Evolutionary conservation across 1,139 yeast genomes (phyloP).

Genomic region (Kodamaea plutei): DNA sequence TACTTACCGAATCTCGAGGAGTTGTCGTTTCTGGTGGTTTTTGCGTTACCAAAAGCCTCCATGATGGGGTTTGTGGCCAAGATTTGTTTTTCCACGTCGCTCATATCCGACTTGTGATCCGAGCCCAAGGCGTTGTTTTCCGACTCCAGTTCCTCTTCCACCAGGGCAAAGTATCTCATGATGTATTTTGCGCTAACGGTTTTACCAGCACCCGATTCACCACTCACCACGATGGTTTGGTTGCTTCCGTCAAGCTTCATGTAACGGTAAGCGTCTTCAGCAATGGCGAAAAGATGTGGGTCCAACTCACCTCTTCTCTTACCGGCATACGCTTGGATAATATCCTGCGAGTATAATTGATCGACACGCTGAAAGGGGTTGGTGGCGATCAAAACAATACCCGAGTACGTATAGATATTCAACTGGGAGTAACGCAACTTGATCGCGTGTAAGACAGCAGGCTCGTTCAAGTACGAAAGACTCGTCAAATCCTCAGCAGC

Average conservation of each 20-base stretch:
- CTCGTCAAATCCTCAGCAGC: constrained; percentile 93
- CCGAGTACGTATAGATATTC: constrained; percentile 92
- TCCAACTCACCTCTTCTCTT: constrained; percentile 90
- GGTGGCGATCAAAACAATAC: constrained; percentile 93
- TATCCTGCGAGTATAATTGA: constrained; percentile 84
- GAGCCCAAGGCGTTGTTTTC: constrained; percentile 34
- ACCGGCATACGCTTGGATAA: constrained; percentile 91
- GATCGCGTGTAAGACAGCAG: constrained; percentile 93
- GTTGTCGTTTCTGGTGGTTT: constrained; percentile 94
- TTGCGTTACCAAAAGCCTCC: constrained; percentile 99
- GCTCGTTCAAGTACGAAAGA: constrained; percentile 89
- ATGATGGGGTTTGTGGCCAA: constrained; percentile 96
- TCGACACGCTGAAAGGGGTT: constrained; percentile 94
- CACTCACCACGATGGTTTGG: constrained; percentile 95
- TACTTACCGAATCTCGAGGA: constrained; percentile 97
- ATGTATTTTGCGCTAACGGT: constrained; percentile 96
- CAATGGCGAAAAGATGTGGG: constrained; percentile 96
- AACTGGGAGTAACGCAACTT: constrained; percentile 83
- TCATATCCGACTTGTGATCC: constrained; percentile 65
- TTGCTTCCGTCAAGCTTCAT: constrained; percentile 82
- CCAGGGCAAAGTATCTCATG: constrained; percentile 96
- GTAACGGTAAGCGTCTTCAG: constrained; percentile 96
- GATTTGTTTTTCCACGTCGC: constrained; percentile 89
- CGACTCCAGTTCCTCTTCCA: constrained; percentile 57
- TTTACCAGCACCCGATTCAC: constrained; percentile 99